Evolutionary conservation across 306 rosid genomes (phyloP).

Genomic region (Morella rubra): DNA sequence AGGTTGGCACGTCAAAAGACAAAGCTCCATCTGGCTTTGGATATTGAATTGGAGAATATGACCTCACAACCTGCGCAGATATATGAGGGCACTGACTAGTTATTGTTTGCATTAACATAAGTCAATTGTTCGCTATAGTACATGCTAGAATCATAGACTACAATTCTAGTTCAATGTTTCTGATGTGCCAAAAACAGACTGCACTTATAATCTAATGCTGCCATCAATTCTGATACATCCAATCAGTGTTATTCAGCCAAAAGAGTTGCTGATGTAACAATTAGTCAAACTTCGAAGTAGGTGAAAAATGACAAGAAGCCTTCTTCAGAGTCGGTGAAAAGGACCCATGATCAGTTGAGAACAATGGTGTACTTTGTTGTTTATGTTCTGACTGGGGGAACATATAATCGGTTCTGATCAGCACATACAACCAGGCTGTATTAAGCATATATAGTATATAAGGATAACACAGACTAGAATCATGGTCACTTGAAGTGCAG

Average conservation of each 20-base stretch:
- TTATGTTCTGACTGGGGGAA: neutral
- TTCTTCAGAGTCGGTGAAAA: neutral
- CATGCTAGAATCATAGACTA: neutral
- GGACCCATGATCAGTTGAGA: neutral
- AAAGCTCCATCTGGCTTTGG: slow-evolving; percentile 83
- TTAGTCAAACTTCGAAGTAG: neutral
- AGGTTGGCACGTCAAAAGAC: slow-evolving; percentile 85
- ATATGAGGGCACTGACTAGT: slow-evolving; percentile 12
- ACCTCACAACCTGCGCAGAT: slow-evolving; percentile 54
- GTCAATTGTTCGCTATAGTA: neutral
- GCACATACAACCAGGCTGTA: neutral
- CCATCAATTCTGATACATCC: neutral
- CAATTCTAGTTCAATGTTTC: neutral
- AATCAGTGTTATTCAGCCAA: neutral
- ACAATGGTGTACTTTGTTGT: neutral
- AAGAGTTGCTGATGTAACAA: neutral
- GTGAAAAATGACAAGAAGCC: neutral
- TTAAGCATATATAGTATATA: neutral
- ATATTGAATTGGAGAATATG: slow-evolving; percentile 73
- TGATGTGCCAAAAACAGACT: neutral
- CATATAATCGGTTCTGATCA: neutral
- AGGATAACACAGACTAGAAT: neutral
- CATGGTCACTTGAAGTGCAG: neutral
- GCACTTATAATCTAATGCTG: neutral
- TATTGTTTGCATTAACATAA: neutral